Evolutionary conservation across 1,284 basidiomycete species (phyloP), one percentile per base, ranked within the genome.

Genomic region (Pyrrhoderma lamaoense): DNA sequence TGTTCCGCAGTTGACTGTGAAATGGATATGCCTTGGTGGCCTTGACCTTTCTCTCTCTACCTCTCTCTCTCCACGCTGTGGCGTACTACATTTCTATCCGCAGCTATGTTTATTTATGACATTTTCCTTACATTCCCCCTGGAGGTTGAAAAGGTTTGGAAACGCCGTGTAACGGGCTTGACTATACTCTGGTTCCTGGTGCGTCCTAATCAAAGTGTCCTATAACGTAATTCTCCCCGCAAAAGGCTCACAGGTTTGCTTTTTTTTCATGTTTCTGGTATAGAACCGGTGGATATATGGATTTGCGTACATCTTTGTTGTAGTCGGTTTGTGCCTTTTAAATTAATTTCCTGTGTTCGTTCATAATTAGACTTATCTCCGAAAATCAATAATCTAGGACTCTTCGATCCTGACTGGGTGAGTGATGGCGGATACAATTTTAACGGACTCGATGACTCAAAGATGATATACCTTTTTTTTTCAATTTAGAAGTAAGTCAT

Each of bases 121-220:
- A 51, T 42, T 14, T 16, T 45, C 7, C 22, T 51, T 22, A 51
- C 49, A 2, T 27, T 51, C 21, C 31, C 40, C 18, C 39, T 18
- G 25, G 49, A 51, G 36, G 16, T 51, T 8, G 49, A 51, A 25
- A 51, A 51, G 27, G 37, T 51, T 4, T 51, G 49, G 49, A 44
- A 43, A 18, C 43, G 37, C 21, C 16, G 45, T 18, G 23, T 42
- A 9, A 44, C 42, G 14, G 49, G 49, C 4, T 22, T 51, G 8
- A 44, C 42, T 2, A 2, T 51, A 18, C 42, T 51, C 5, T 51
- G 49, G 49, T 51, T 51, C 42, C 45, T 44, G 22, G 49, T 51
- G 44, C 11, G 40, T 31, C 11, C 11, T 31, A 31, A 5, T 31
- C 5, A 11, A 31, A 31, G 11, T 31, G 11, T 11, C 11, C 27